Base-by-base conservation (phyloP, 306 rosid species). In the Gynostemma pentaphyllum region DNA sequence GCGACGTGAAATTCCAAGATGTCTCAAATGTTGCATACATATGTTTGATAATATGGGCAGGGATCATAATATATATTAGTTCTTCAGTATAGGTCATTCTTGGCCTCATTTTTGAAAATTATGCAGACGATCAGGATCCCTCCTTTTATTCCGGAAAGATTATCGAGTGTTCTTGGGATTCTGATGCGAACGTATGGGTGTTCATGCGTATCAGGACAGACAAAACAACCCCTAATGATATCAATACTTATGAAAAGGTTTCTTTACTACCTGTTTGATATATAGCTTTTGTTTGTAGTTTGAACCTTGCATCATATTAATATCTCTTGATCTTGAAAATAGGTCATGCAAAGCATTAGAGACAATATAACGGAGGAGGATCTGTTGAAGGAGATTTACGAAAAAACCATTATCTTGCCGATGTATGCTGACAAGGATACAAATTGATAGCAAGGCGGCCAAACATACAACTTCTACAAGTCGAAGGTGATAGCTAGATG, bases 401-500 rank as follows among this genome's bases (percentile, higher is more conserved):
- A n/a, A n/a, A n/a, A 90, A 82, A 87, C 83, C 71, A 87, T 90
- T 66, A 75, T 84, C 42, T 81, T 90, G 70, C 97, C 97, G 47
- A 90, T 90, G 97, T 90, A 90, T 68, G 94, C 94, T 9, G 96
- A 87, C 71, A 78, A n/a, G 97, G 81, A 90, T 90, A 69, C 63
- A 68, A 71, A 87, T 15, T 13, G 97, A 90, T 54, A 87, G 96
- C 71, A 87, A 90, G 71, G 95, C 86, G 8, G 85, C 78, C 57
- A 86, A 82, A 66, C 91, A 84, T 70, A 64, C 71, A 4, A 78
- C 64, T 74, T 75, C 74, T 4, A 87, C 78, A 12, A 80, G 94
- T 59, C 80, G 96, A 54, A 83, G 87, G 88, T 90, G 71, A 84
- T 67, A 45, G 52, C 26, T 39, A 78, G 74, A 56, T 15, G 42